Conservation (phyloP, 257 asterid genomes). For the Marsdenia floribunda region DNA sequence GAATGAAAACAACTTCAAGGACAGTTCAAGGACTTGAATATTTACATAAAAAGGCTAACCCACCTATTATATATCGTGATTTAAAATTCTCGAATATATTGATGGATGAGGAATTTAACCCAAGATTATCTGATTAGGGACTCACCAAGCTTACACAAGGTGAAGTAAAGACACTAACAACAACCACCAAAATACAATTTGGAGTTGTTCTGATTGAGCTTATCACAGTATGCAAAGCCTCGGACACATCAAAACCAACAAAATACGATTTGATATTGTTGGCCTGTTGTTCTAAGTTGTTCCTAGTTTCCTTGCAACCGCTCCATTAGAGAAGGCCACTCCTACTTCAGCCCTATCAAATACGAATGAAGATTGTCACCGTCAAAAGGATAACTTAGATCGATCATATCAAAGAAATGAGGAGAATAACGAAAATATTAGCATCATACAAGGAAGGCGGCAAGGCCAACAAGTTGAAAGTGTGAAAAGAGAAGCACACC, state of each 20-base stretch:
- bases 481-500: no score
- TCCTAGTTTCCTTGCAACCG: slow-evolving; percentile 47
- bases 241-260: slow-evolving; percentile 44
- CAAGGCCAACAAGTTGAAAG: no score
- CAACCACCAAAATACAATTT: slow-evolving; percentile 67
- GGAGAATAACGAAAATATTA: slow-evolving; percentile 3
- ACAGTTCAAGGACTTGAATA: slow-evolving; percentile 78
- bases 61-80: slow-evolving; percentile 70
- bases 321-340: slow-evolving; percentile 24
- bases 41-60: slow-evolving; percentile 74
- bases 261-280: slow-evolving; percentile 63
- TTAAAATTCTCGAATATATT: slow-evolving; percentile 59
- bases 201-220: slow-evolving; percentile 77
- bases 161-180: slow-evolving; percentile 37
- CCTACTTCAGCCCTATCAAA: slow-evolving; percentile 19
- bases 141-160: slow-evolving; percentile 72
- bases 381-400: slow-evolving; percentile 11
- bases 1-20: slow-evolving; percentile 63
- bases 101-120: slow-evolving; percentile 44
- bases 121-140: slow-evolving; percentile 74
- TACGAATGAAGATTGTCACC: not conserved
- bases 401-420: not conserved
- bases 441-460: no score
- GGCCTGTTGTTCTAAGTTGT: no score
- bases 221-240: slow-evolving; percentile 73